A percentile compares a stretch with the other conserved stretches of the same genome.
phyloP scores from a whole-genome alignment of 768 basidiomycete genomes.

The Lyophyllum decastes region DNA sequence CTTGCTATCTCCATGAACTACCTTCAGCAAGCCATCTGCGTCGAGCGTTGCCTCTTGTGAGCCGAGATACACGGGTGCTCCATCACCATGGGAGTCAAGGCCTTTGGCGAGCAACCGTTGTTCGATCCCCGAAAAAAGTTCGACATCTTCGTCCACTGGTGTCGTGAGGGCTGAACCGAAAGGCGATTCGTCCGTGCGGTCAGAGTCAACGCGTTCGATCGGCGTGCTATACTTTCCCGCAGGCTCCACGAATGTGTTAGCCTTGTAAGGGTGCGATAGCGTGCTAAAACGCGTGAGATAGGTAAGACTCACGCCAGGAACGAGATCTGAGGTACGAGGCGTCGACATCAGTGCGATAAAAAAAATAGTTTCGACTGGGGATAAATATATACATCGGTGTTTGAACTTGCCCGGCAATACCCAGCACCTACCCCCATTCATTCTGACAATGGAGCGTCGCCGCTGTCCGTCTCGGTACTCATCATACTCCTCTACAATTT shows the following conservation, averaged over 20 bases:
- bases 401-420: neutral
- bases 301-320: neutral
- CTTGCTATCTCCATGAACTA: neutral
- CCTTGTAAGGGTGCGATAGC: neutral
- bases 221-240: neutral
- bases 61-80: neutral
- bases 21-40: neutral
- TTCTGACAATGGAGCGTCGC: no score
- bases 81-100: neutral
- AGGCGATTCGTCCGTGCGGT: slow-evolving; percentile 41
- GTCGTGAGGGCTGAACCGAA: slow-evolving; percentile 43
- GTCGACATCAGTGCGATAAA: neutral
- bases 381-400: neutral
- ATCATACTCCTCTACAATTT: no score
- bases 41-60: neutral
- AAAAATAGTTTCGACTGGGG: neutral
- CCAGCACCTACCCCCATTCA: no score
- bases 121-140: slow-evolving; percentile 14
- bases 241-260: neutral
- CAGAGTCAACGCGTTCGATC: slow-evolving; percentile 33
- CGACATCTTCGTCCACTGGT: slow-evolving; percentile 37
- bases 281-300: neutral
- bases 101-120: slow-evolving; percentile 10
- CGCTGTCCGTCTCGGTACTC: no score
- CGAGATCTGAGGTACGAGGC: neutral